Base-by-base conservation (phyloP, 331 rosid species). In the Pyracantha coccinea region DNA sequence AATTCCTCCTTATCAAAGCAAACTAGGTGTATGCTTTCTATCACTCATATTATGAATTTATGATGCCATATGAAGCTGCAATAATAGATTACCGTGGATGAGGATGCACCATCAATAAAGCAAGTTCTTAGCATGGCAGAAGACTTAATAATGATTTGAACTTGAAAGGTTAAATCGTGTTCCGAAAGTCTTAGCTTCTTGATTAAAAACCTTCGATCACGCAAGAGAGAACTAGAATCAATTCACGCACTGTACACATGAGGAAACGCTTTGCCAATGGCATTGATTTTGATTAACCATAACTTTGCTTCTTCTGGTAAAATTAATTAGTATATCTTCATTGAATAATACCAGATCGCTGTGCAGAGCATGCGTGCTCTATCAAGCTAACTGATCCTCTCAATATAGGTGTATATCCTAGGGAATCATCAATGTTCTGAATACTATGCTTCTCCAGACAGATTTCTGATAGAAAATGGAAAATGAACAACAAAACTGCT, bases 1-100 rank as follows among this genome's bases (percentile, higher is more conserved):
- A 81, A 45, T 75, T 76, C 70, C 84, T 85, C 84, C 82, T 62
- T 75, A 78, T 52, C 71, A 81, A 85, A 81, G 88, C 83, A 81
- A 75, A 72, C 71, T 78, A 81, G 82, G 63, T 68, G 59, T 53
- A 75, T 76, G 47, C 80, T 85, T 75, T 75, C 66, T 53, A 50
- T 74, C 72, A 70, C 77, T 77, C 83, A 71, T 69, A 77, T 70
- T 82, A 80, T 53, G 58, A 53, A 41, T 41, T 41, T 11, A 41
- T 77, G 77, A 45, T 70, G 32, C 83, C 79, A 74, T 75, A 77
- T 55, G 73, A 33, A 72, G 16, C 50, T 72, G 85, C 80, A 72
- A 81, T 62, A 74, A 67, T 55, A 75, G 80, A 69, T 47, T 64
- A 24, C 58, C 64, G 32, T 44, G 82, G 31, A 75, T 59, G 77